These are phyloP conservation scores for Neurospora tetrasperma DNA, from an alignment of 495 filamentous ascomycete genomes.

Conservation along the genomic window DNA sequence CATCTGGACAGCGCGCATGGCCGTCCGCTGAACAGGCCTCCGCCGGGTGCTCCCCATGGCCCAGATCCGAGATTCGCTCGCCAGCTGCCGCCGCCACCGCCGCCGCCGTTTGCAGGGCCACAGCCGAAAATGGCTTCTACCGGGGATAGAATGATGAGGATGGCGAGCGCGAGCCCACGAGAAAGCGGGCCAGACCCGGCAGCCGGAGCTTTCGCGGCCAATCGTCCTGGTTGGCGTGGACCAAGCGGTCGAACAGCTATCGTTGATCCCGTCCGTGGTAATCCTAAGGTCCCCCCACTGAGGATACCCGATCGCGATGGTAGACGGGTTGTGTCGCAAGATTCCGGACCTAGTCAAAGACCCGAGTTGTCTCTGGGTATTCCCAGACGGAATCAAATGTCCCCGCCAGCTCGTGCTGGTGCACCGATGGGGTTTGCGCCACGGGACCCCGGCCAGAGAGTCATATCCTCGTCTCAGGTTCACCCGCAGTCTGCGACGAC, in stretches of 20 bases:
- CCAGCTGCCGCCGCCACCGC: constrained; percentile 16
- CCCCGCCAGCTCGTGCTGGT: constrained; percentile 23
- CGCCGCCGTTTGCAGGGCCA: constrained; percentile 12
- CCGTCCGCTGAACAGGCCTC: constrained; percentile 35
- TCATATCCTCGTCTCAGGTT: constrained; percentile 16
- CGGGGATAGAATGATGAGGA: constrained; percentile 37
- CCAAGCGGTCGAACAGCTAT: constrained; percentile 40
- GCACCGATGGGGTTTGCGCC: constrained; percentile 14
- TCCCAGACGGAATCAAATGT: constrained; percentile 19
- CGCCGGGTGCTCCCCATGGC: constrained; percentile 22
- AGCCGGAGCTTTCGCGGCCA: constrained; percentile 22
- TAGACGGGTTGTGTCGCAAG: constrained; percentile 23
- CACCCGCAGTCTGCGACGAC: constrained; percentile 12
- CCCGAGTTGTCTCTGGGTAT: constrained; percentile 6
- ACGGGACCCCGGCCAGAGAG: constrained; percentile 18
- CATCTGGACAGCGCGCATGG: constrained; percentile 33
- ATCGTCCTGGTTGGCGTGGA: constrained; percentile 42
- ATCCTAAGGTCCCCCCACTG: constrained; percentile 29
- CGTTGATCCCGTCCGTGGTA: constrained; percentile 38
- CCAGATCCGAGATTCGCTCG: constrained; percentile 27
- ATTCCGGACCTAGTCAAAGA: constrained; percentile 6
- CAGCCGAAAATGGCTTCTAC: constrained; percentile 20
- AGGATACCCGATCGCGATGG: constrained; percentile 36
- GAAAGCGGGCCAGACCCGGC: constrained; percentile 20
- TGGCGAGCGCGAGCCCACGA: constrained; percentile 23